These are phyloP conservation scores for Hippophae rhamnoides DNA, from an alignment of 306 rosid species.

Conservation along the genomic window DNA sequence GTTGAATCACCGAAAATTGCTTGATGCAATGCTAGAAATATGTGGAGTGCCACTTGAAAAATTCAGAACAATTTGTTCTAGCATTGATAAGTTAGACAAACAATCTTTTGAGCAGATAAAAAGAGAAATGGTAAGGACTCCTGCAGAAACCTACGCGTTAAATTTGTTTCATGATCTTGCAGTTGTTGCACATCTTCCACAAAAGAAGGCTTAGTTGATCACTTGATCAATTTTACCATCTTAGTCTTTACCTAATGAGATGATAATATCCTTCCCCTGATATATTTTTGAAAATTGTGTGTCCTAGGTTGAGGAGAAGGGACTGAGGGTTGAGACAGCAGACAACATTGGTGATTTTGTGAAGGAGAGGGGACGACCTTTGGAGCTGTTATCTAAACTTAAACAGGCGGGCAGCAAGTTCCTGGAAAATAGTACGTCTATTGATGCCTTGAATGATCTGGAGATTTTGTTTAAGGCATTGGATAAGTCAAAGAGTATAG, in stretches of 20 bases:
- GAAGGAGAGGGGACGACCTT: conserved; percentile 73
- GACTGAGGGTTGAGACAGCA: conserved; percentile 63
- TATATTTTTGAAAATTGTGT: conserved; percentile 9
- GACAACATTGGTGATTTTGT: conserved; percentile 72
- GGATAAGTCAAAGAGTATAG: conserved; percentile 57
- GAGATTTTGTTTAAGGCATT: conserved; percentile 72
- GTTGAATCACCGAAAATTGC: conserved; percentile 72
- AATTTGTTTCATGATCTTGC: background rate
- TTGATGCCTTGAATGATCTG: conserved; percentile 65
- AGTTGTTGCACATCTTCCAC: background rate
- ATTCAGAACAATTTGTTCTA: conserved; percentile 93
- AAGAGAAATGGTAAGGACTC: conserved; percentile 68
- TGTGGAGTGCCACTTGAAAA: conserved; percentile 89
- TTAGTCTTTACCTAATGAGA: background rate
- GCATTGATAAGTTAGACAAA: conserved; percentile 89
- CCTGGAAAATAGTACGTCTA: conserved; percentile 42
- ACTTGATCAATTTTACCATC: background rate
- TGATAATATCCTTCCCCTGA: conserved; percentile 11
- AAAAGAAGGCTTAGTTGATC: background rate
- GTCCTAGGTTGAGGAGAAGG: conserved; percentile 83
- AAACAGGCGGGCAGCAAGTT: conserved; percentile 62
- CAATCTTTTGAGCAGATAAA: conserved; percentile 75
- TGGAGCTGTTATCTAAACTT: conserved; percentile 56
- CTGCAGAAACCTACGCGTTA: background rate
- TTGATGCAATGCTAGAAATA: conserved; percentile 90